Base-by-base conservation (phyloP, 176 grass and related monocot genomes). In the Avena atlantica region DNA sequence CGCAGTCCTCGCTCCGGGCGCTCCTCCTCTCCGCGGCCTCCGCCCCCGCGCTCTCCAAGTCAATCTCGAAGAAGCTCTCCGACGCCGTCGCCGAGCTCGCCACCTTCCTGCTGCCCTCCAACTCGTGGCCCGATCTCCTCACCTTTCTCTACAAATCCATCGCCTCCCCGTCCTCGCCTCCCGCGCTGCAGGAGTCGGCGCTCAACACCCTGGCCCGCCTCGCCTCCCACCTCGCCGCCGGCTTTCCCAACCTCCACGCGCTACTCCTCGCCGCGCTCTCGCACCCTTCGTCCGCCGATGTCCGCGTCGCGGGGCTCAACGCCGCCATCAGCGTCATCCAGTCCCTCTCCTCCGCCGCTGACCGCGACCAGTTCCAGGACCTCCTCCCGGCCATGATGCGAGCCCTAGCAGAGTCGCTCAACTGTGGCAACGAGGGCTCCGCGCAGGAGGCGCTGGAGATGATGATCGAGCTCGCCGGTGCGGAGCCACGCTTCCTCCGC, bases 361-460 rank as follows among this genome's bases (percentile, higher is more conserved):
- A 91, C 20, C 97, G 97, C 9, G 89, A 98, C 44, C 78, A 85
- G 37, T 89, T 98, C 42, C 94, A 92, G 77, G 94, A 98, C 77
- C 90, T 98, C 40, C 93, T 98, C 29, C 97, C 97, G 0, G 91
- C 97, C 82, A 96, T 98, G 93, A 98, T 98, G 97, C 90, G 92
- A 0, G 92, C 97, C 15, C 93, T 98, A 1, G 93, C 92, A 0
- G 97, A 98, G 67, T 94, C 92, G 2, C 90, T 98, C 74, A 98
- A 98, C 83, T 96, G 90, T 23, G 90, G 94, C 37, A 93, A 98
- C n/a, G 97, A 98, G 72, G 93, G 92, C 47, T 89, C 97, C 3
- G 97, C 97, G 1, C 97, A 96, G 90, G 94, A 96, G 76, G 97
- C 97, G 12, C 89, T 98, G 1, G 97, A 98, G 90, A 91, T 98